Evolutionary conservation across 2,329 filamentous ascomycete species (phyloP).

Genomic region (Cercospora zeae-maydis): DNA sequence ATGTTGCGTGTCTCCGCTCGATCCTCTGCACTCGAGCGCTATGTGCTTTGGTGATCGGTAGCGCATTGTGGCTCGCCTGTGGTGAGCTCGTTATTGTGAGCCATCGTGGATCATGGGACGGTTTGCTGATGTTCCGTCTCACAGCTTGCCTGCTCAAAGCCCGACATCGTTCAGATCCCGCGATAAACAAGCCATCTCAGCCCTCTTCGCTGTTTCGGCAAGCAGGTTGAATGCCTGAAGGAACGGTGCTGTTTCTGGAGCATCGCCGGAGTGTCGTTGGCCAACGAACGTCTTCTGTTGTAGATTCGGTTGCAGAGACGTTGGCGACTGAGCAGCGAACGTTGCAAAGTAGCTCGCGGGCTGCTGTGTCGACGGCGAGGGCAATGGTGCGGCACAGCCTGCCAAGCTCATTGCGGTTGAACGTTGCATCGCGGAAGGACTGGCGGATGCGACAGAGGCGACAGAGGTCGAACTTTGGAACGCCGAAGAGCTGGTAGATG

Average conservation of each 20-base stretch:
- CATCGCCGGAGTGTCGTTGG: conserved; percentile 32
- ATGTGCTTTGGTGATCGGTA: neutral
- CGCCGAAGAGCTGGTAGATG: conserved; percentile 33
- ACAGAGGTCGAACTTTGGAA: conserved; percentile 45
- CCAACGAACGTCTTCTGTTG: conserved; percentile 34
- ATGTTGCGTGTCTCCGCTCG: neutral
- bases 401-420: conserved; percentile 35
- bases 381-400: conserved; percentile 32
- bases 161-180: conserved; percentile 76
- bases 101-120: neutral
- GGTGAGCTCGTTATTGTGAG: neutral
- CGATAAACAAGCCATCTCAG: conserved; percentile 84
- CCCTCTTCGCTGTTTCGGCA: conserved; percentile 88
- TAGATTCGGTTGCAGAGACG: conserved; percentile 31
- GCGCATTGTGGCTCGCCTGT: neutral
- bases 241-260: conserved; percentile 56
- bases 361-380: conserved; percentile 34
- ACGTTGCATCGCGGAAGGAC: conserved; percentile 23
- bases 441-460: conserved; percentile 37
- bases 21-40: neutral
- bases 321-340: conserved; percentile 28
- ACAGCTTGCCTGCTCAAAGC: conserved; percentile 18
- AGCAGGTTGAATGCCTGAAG: conserved; percentile 79
- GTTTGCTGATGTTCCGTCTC: neutral
- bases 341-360: conserved; percentile 34